phyloP scores from a whole-genome alignment of 2,329 filamentous ascomycete genomes.

The Aspergillus sp. region DNA sequence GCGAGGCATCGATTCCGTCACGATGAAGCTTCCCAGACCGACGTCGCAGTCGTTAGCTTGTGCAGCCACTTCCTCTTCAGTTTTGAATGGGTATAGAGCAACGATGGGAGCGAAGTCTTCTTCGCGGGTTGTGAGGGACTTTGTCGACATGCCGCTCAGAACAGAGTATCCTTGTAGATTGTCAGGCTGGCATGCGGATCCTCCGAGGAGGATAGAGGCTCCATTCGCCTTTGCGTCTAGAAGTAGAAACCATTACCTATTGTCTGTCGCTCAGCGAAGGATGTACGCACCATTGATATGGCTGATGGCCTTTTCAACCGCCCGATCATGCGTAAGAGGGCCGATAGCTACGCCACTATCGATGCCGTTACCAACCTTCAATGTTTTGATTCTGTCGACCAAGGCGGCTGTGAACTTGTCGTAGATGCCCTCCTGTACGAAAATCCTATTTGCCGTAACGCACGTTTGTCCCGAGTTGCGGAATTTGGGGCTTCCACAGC shows the following conservation, averaged over 20 bases:
- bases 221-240: slow-evolving; percentile 59
- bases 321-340: slow-evolving; percentile 15
- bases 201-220: slow-evolving; percentile 41
- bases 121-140: slow-evolving; percentile 62
- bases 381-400: slow-evolving; percentile 1
- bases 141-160: slow-evolving; percentile 59
- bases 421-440: slow-evolving; percentile 18
- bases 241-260: slow-evolving; percentile 33
- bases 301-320: slow-evolving; percentile 54
- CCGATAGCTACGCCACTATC: slow-evolving; percentile 8
- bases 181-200: slow-evolving; percentile 63
- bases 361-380: slow-evolving; percentile 15
- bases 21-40: slow-evolving; percentile 14
- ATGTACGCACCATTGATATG: slow-evolving; percentile 65
- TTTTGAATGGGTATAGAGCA: slow-evolving; percentile 67
- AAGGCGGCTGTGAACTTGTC: slow-evolving; percentile 5
- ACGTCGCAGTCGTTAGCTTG: slow-evolving; percentile 16
- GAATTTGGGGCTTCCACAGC: slow-evolving; percentile 25
- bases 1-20: slow-evolving; percentile 15
- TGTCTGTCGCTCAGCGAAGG: background rate
- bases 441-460: slow-evolving; percentile 20
- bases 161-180: slow-evolving; percentile 38
- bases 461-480: slow-evolving; percentile 20
- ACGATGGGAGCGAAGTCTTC: slow-evolving; percentile 69
- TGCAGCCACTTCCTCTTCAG: slow-evolving; percentile 60